Percentiles rank a stretch among this genome's conserved stretches.
These are phyloP conservation scores for Mortierella hygrophila DNA, from an alignment of 192 early-diverging fungal species.

Conservation along the genomic window DNA sequence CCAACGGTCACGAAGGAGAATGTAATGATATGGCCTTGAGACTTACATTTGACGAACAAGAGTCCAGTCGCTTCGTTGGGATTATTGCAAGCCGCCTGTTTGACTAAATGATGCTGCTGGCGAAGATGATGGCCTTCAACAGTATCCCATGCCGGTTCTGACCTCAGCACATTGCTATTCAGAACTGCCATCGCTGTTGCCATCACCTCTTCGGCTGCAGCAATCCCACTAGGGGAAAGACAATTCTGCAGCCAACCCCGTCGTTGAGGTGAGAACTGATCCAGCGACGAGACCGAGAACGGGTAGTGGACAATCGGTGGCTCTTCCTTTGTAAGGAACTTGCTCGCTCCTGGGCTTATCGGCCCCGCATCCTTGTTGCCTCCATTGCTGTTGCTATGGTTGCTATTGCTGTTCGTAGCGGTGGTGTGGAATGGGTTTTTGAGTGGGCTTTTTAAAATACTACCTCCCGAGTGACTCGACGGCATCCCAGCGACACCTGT, in stretches of 20 bases:
- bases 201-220: not conserved
- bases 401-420: not conserved
- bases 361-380: not conserved
- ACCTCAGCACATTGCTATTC: conserved; percentile 17
- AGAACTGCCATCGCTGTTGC: not conserved
- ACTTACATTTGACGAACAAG: conserved; percentile 38
- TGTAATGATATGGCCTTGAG: not conserved
- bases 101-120: not conserved
- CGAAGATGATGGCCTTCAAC: not conserved
- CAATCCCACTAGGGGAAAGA: not conserved
- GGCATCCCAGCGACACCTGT: not conserved
- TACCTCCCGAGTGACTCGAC: not conserved
- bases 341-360: conserved; percentile 16
- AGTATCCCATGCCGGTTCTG: conserved; percentile 29
- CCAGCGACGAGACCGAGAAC: conserved; percentile 13
- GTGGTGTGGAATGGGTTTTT: not conserved
- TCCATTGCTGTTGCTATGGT: not conserved
- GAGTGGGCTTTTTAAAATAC: not conserved
- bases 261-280: conserved; percentile 30
- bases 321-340: conserved; percentile 17
- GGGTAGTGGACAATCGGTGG: conserved; percentile 33
- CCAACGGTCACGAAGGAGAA: not conserved
- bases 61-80: conserved; percentile 25
- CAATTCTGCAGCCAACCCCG: conserved; percentile 28
- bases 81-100: not conserved